phyloP scores from a whole-genome alignment of 768 basidiomycete species.

The Xerocomus spinulosus region DNA sequence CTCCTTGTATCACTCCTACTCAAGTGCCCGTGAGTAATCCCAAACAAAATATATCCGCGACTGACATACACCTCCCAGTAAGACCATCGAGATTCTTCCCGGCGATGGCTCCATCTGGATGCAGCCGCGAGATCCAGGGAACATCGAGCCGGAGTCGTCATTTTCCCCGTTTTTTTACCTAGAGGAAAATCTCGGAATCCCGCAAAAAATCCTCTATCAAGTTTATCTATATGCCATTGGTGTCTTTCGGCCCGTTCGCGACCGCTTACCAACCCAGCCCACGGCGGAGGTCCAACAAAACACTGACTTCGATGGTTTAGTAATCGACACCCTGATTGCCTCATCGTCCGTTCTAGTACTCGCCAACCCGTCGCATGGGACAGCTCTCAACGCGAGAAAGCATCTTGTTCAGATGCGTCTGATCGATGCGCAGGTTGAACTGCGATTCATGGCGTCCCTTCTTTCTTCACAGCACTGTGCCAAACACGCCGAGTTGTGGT shows the following conservation, averaged over 20 bases:
- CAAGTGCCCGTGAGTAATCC: conserved; percentile 24
- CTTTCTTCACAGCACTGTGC: conserved; percentile 50
- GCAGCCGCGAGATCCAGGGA: conserved; percentile 2
- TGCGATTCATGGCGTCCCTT: conserved; percentile 43
- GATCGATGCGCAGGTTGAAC: conserved; percentile 42
- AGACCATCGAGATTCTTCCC: conserved; percentile 60
- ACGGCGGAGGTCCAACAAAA: background rate
- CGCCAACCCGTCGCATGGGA: conserved; percentile 65
- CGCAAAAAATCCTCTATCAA: conserved; percentile 50
- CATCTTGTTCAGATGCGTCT: conserved; percentile 38
- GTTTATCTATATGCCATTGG: conserved; percentile 45
- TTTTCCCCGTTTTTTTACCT: conserved; percentile 50
- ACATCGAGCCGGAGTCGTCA: conserved; percentile 13
- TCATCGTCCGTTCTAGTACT: conserved; percentile 52
- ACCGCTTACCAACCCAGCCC: background rate
- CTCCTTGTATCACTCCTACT: conserved; percentile 23
- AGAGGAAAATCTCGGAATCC: conserved; percentile 62
- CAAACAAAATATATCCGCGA: background rate
- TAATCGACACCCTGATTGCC: conserved; percentile 19
- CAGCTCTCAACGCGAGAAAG: conserved; percentile 61
- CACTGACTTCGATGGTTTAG: conserved; percentile 3
- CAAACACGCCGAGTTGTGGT: conserved; percentile 68
- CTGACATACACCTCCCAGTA: conserved; percentile 9
- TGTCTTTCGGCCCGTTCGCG: conserved; percentile 32
- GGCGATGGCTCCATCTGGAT: conserved; percentile 50